Conservation (phyloP, 2,329 filamentous ascomycete genomes). For the Arthroderma sp. region DNA sequence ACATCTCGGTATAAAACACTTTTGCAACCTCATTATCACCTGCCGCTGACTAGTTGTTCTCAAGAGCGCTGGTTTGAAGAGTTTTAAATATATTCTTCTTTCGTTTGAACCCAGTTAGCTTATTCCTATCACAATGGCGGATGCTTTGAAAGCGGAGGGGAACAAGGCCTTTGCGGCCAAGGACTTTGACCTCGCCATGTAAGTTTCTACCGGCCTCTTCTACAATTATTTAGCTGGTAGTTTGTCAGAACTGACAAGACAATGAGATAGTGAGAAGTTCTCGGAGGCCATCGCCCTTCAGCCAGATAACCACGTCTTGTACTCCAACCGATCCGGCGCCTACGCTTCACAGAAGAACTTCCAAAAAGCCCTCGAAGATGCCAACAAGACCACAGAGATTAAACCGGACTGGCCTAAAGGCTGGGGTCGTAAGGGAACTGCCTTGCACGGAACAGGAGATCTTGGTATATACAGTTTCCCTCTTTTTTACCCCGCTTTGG, state of each 20-base stretch:
- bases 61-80: no score
- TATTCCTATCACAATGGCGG: slow-evolving; percentile 41
- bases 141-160: slow-evolving; percentile 88
- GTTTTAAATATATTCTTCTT: neutral
- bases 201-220: slow-evolving; percentile 33
- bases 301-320: slow-evolving; percentile 86
- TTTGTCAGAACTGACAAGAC: neutral
- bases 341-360: slow-evolving; percentile 86
- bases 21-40: no score
- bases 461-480: slow-evolving; percentile 39
- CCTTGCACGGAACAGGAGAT: slow-evolving; percentile 76
- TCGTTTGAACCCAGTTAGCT: neutral
- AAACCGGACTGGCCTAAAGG: slow-evolving; percentile 98
- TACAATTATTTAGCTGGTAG: neutral
- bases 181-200: slow-evolving; percentile 94
- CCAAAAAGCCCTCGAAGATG: slow-evolving; percentile 72
- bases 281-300: slow-evolving; percentile 83
- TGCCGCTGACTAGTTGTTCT: neutral
- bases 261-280: slow-evolving; percentile 66
- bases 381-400: slow-evolving; percentile 81
- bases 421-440: slow-evolving; percentile 85
- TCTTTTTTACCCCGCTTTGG: neutral
- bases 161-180: slow-evolving; percentile 98
- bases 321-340: slow-evolving; percentile 84
- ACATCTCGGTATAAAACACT: no score